Evolutionary conservation across 1,139 yeast genomes (phyloP).

Genomic region (Debaryomyces subglobosus): DNA sequence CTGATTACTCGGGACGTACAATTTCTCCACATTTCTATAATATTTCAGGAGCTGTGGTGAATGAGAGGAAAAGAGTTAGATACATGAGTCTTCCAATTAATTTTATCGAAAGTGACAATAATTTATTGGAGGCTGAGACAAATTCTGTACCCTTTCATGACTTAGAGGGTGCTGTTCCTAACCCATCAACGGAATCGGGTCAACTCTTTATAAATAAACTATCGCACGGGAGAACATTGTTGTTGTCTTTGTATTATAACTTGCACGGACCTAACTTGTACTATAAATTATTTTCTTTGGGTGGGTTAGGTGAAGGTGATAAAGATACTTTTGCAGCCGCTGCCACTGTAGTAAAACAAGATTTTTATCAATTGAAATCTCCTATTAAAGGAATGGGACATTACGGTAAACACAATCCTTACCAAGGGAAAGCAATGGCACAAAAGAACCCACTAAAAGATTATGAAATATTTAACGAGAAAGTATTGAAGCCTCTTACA

Average conservation of each 20-base stretch:
- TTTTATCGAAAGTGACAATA: slow-evolving; percentile 1
- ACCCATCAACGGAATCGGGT: background rate
- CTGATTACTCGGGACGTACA: slow-evolving; percentile 80
- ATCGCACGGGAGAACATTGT: slow-evolving; percentile 54
- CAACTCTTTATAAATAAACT: slow-evolving; percentile 46
- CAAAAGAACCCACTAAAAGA: slow-evolving; percentile 41
- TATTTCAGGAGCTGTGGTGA: slow-evolving; percentile 53
- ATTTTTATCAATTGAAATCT: slow-evolving; percentile 54
- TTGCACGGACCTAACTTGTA: slow-evolving; percentile 59
- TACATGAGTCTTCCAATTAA: slow-evolving; percentile 24
- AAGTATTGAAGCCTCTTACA: slow-evolving; percentile 10
- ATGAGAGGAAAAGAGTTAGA: slow-evolving; percentile 26
- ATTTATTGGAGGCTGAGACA: slow-evolving; percentile 15
- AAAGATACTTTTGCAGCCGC: slow-evolving; percentile 67
- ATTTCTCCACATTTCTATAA: slow-evolving; percentile 69
- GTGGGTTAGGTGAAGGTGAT: slow-evolving; percentile 68
- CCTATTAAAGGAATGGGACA: slow-evolving; percentile 21
- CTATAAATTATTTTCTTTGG: slow-evolving; percentile 59
- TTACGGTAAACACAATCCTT: slow-evolving; percentile 23
- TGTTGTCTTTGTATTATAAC: slow-evolving; percentile 59
- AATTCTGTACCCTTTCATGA: slow-evolving; percentile 47
- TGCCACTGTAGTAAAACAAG: slow-evolving; percentile 31
- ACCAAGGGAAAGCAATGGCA: slow-evolving; percentile 46
- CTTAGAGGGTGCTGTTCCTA: slow-evolving; percentile 10
- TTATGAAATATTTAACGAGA: slow-evolving; percentile 21